Conservation (phyloP, 2,329 filamentous ascomycete species). For the Sclerotiophoma versabilis region DNA sequence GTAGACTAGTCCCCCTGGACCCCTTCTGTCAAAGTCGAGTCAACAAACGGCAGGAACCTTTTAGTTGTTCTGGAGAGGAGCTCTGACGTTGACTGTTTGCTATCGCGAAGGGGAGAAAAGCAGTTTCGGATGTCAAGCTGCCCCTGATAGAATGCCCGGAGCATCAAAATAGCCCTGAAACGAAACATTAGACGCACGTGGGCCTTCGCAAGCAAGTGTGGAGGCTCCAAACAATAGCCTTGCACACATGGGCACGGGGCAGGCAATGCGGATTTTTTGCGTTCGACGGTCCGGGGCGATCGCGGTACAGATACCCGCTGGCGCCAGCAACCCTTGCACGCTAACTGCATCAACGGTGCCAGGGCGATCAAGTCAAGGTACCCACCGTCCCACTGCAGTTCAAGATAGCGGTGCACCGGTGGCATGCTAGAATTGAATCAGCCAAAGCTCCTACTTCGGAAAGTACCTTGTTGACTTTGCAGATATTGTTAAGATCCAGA, state of each 20-base stretch:
- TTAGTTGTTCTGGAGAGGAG: neutral
- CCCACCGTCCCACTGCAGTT: constrained; percentile 5
- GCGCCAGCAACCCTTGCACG: constrained; percentile 1
- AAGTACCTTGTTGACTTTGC: neutral
- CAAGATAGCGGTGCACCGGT: neutral
- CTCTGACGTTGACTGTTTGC: neutral
- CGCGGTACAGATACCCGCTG: constrained; percentile 16
- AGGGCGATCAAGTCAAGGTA: neutral
- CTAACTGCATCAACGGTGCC: constrained; percentile 9
- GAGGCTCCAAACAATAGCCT: constrained; percentile 11
- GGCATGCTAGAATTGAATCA: neutral
- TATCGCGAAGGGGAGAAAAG: constrained; percentile 5
- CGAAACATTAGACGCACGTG: constrained; percentile 17
- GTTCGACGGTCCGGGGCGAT: constrained; percentile 17
- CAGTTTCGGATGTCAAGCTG: neutral
- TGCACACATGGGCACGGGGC: constrained; percentile 12
- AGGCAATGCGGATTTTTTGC: constrained; percentile 5
- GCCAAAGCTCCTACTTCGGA: neutral
- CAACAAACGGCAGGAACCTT: neutral
- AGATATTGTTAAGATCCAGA: neutral
- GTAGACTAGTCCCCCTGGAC: constrained; percentile 1
- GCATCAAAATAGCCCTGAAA: constrained; percentile 17
- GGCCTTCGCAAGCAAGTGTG: constrained; percentile 1
- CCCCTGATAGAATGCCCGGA: neutral
- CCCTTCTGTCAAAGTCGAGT: neutral